Evolutionary conservation across 1,284 basidiomycete species (phyloP).

Genomic region (Agaricales sp.): DNA sequence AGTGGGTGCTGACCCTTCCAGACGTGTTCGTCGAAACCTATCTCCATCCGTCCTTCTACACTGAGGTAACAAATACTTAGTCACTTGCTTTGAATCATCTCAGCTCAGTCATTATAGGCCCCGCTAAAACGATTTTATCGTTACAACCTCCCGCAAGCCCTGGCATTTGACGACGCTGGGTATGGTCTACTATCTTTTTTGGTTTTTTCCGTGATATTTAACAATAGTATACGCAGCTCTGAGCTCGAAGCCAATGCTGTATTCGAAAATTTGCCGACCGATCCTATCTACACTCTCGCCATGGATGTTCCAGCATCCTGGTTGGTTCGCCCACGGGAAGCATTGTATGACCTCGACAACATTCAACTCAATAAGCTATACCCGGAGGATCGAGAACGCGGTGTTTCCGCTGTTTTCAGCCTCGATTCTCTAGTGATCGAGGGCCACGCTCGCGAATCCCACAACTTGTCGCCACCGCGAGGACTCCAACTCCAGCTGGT

Average conservation of each 20-base stretch:
- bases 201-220: slow-evolving; percentile 1
- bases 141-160: slow-evolving; percentile 51
- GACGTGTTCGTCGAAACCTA: slow-evolving; percentile 64
- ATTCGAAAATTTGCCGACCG: slow-evolving; percentile 45
- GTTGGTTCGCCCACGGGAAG: slow-evolving; percentile 85
- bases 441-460: slow-evolving; percentile 80
- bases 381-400: slow-evolving; percentile 32
- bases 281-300: slow-evolving; percentile 83
- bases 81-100: neutral
- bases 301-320: slow-evolving; percentile 88
- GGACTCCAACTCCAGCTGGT: slow-evolving; percentile 80
- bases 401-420: slow-evolving; percentile 77
- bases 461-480: slow-evolving; percentile 58
- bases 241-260: slow-evolving; percentile 40
- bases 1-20: slow-evolving; percentile 54
- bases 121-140: slow-evolving; percentile 94
- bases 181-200: slow-evolving; percentile 21
- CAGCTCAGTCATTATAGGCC: slow-evolving; percentile 35
- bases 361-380: slow-evolving; percentile 72
- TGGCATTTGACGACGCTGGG: slow-evolving; percentile 68
- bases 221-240: slow-evolving; percentile 29
- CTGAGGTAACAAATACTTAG: slow-evolving; percentile 40
- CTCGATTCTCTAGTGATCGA: slow-evolving; percentile 90
- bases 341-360: slow-evolving; percentile 93
- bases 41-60: slow-evolving; percentile 57